Evolutionary conservation across 306 rosid genomes (phyloP), one percentile per base, ranked within the genome.

Genomic region (Ziziphus jujuba): DNA sequence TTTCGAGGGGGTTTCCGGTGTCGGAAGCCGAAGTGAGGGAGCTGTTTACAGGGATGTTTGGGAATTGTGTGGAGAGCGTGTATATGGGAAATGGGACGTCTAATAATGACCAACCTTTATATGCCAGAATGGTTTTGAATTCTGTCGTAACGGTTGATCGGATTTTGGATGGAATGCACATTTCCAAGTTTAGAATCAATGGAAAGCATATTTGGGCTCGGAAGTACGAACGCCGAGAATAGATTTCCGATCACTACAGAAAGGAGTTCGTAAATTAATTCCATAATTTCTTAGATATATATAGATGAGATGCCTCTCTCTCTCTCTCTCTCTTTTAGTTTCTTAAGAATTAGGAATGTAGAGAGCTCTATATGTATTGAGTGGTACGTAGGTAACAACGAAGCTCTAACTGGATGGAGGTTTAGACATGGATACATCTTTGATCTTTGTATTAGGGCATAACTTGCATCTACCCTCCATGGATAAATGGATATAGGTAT

Each of bases 191-290:
- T 48, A 69, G 64, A 22, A 44, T 82, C n/a, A 78, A 78, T n/a
- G 84, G 92, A 0, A 89, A 80, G 33, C 88, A 84, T 57, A 82
- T 89, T 0, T 86, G 92, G 92, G 87, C 92, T 64, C 84, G 92
- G 8, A 86, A 82, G 65, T 82, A 82, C 44, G 85, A 80, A 14
- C 82, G 84, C 0, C 71, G 90, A 21, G 87, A 84, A 0, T 82
- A 66, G 72, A 28, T 28, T 28, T 28, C 33, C 4, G 33, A 28
- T 28, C 2, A 28, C 33, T 2, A 4, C 4, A 28, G 4, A 4
- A 28, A 28, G 4, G 33, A 28, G 3, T 28, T 28, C 33, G 33
- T 28, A 1, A 1, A 28, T 4, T 28, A 28, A 28, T 28, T 1
- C 33, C 33, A 28, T 28, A 28, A 28, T 28, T 28, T 28, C 33